Evolutionary conservation across 78 protist species (phyloP), one percentile per base, ranked within the genome.

Genomic region (Dictyostelium intermedium): DNA sequence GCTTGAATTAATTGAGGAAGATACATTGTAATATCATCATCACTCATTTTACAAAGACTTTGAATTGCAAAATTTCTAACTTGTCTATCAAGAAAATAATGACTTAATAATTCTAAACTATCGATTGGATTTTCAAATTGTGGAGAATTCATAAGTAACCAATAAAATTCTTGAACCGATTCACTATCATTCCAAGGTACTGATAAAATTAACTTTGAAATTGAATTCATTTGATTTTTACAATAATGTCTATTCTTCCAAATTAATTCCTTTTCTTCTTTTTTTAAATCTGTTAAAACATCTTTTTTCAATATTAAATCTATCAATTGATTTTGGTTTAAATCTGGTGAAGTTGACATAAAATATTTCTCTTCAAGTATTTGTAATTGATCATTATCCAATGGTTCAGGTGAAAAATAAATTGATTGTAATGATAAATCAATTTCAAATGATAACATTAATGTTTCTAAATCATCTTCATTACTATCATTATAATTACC

Each of bases 1-100:
- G 95, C 95, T 73, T 97, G 98, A 3, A 97, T 93, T 2, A 98
- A 82, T 84, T 98, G 99, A 34, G 96, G 97, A n/a, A 98, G 82
- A 37, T 78, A 97, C 39, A 77, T 60, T 5, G 6, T 77, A 34
- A 98, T 87, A 77, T 95, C 96, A 25, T 72, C 41, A 83, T 98
- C 97, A 30, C n/a, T 3, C 56, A 98, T 61, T 30, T 14, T 34
- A 14, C 79, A 79, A 10, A 98, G 96, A 34, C 79, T 82, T 27
- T 1, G 9, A 32, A 97, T 95, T 61, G 99, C 98, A 41, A 73
- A 95, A 37, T 82, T 96, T n/a, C 98, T 91, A 25, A 98, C 96
- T 37, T 72, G 18, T 13, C 78, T 53, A 69, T 98, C 98, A 0
- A 82, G 72, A 47, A 83, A 97, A 20, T 79, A 35, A 7, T 80